These are phyloP conservation scores for Fusarium keratoplasticum DNA, from an alignment of 2,329 filamentous ascomycete genomes.

Conservation along the genomic window DNA sequence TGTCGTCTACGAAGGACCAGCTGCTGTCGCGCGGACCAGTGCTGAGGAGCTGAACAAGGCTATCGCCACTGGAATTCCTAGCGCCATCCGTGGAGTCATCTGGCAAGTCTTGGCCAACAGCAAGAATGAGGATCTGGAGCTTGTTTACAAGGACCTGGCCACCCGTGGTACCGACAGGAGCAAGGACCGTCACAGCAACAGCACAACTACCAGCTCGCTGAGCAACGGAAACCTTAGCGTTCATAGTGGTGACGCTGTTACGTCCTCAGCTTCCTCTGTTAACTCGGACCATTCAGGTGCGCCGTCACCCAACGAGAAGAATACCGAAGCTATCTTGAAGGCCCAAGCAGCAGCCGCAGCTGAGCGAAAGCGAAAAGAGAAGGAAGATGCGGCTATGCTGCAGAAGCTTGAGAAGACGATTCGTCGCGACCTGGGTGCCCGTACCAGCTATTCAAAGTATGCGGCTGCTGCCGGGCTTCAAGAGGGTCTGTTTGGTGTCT, in stretches of 20 bases:
- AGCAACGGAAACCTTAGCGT: slow-evolving; percentile 67
- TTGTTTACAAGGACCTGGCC: slow-evolving; percentile 85
- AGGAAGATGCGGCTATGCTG: slow-evolving; percentile 79
- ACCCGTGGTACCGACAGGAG: slow-evolving; percentile 85
- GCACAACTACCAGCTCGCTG: slow-evolving; percentile 61
- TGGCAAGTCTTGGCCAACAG: slow-evolving; percentile 98
- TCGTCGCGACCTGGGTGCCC: slow-evolving; percentile 87
- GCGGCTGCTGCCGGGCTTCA: slow-evolving; percentile 91
- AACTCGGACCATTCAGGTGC: slow-evolving; percentile 80
- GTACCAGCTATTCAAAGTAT: slow-evolving; percentile 97
- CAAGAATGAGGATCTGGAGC: slow-evolving; percentile 90
- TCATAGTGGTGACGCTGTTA: slow-evolving; percentile 72
- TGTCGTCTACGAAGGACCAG: slow-evolving; percentile 93
- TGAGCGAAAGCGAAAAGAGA: slow-evolving; percentile 81
- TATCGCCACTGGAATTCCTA: slow-evolving; percentile 93
- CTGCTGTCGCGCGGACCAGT: slow-evolving; percentile 87
- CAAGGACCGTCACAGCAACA: slow-evolving; percentile 69
- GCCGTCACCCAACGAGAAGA: slow-evolving; percentile 71
- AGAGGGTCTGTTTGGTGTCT: slow-evolving; percentile 93
- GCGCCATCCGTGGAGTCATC: slow-evolving; percentile 95
- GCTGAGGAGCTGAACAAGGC: slow-evolving; percentile 90
- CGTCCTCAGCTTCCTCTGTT: slow-evolving; percentile 86
- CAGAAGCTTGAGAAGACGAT: slow-evolving; percentile 92
- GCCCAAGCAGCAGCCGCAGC: slow-evolving; percentile 71
- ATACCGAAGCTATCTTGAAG: slow-evolving; percentile 72